These are phyloP conservation scores for Kazachstania africana DNA, from an alignment of 805 yeast genomes.

Conservation along the genomic window DNA sequence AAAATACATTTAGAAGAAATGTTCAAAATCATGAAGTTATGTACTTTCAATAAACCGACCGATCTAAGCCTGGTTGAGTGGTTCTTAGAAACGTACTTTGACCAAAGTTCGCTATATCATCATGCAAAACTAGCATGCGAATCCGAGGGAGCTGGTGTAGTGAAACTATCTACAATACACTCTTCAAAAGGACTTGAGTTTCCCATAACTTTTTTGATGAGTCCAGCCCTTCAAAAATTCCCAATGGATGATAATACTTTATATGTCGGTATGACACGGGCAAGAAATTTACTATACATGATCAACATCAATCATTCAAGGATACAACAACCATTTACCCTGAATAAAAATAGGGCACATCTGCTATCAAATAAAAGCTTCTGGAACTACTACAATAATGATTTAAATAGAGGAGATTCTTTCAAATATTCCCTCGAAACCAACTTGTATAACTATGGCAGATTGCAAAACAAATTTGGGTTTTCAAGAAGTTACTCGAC, in stretches of 20 bases:
- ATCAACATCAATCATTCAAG: constrained; percentile 9
- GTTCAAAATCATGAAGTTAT: constrained; percentile 26
- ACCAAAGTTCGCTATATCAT: constrained; percentile 11
- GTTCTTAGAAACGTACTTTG: constrained; percentile 26
- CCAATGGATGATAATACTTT: constrained; percentile 32
- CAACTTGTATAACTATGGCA: not conserved
- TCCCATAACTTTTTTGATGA: constrained; percentile 49
- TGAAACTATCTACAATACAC: constrained; percentile 59
- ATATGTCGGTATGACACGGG: constrained; percentile 61
- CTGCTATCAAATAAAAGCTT: constrained; percentile 9
- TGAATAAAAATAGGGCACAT: not conserved
- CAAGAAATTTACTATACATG: constrained; percentile 30
- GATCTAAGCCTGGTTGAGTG: constrained; percentile 19
- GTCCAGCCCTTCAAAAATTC: constrained; percentile 4
- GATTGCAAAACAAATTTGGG: not conserved
- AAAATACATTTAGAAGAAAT: constrained; percentile 26
- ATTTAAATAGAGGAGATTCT: constrained; percentile 6
- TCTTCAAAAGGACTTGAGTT: constrained; percentile 66
- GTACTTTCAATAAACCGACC: constrained; percentile 16
- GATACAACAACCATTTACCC: not conserved
- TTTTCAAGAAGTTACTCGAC: no score
- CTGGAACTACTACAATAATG: constrained; percentile 23
- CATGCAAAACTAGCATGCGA: constrained; percentile 1
- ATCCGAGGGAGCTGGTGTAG: constrained; percentile 11
- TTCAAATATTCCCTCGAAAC: not conserved